Evolutionary conservation across 306 rosid species (phyloP), one percentile per base, ranked within the genome.

Genomic region (Luffa acutangula): DNA sequence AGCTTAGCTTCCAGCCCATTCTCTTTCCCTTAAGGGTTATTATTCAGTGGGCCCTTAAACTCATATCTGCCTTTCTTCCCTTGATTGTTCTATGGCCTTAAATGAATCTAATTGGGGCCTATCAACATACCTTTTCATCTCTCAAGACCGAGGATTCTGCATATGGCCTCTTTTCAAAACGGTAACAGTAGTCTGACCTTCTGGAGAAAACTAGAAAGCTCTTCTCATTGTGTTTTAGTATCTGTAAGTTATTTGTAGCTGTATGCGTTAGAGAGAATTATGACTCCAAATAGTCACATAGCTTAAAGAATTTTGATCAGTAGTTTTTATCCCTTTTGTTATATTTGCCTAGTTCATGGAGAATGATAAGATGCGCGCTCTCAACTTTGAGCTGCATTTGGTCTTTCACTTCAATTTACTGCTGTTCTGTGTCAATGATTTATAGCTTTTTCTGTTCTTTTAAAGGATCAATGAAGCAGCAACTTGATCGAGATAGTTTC

Each of bases 361-460:
- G 42, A 48, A 5, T 6, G 21, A 72, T 72, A 48, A 46, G 77
- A 45, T 71, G 58, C 13, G 31, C 14, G 25, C 60, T 33, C 60
- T 33, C 78, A 49, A 48, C 58, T 71, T 71, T 71, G 76, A 71
- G 57, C 41, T 73, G 45, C 58, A 46, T 46, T 46, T 71, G 57
- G 37, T 41, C 25, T 72, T 72, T 72, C 59, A 72, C 43, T 72
- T 70, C 6, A 45, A 25, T 70, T 70, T 43, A 45, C 57, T 13
- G n/a, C 36, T 45, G 54, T 48, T 18, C 70, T 45, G 9, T 49
- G 15, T 46, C 10, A 25, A 25, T 25, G 45, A 73, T 73, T 31
- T 72, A 9, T 72, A 11, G 20, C 3, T 7, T 51, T 73, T 46
- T 33, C 20, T 73, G 39, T 73, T 49, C 45, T 59, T 43, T 6